Percentiles rank a stretch among this genome's conserved stretches.
Conservation (phyloP, 768 basidiomycete genomes). For the Russula sp. region DNA sequence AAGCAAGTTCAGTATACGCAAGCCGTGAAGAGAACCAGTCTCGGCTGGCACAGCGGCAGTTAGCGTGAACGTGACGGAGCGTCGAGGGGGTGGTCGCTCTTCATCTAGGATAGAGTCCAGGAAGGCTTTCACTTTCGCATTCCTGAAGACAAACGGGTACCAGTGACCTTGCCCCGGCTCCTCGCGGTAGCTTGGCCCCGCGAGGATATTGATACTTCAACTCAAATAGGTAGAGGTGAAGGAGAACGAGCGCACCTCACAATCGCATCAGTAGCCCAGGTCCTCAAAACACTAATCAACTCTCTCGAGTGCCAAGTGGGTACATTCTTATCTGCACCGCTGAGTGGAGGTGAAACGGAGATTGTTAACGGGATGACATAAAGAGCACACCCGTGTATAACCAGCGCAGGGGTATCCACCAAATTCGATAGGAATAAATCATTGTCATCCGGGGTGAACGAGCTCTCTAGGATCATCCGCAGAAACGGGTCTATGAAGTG, state of each 20-base stretch:
- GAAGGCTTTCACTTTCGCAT: constrained; percentile 48
- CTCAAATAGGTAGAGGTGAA: background rate
- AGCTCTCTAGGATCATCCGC: constrained; percentile 62
- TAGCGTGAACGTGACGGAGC: constrained; percentile 47
- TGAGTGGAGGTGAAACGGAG: constrained; percentile 24
- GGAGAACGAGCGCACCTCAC: constrained; percentile 37
- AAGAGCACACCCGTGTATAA: constrained; percentile 62
- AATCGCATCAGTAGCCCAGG: constrained; percentile 48
- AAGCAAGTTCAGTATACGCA: constrained; percentile 48
- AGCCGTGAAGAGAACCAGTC: constrained; percentile 64
- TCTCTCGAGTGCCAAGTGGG: constrained; percentile 80
- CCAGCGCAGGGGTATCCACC: constrained; percentile 58
- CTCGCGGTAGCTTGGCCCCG: constrained; percentile 45
- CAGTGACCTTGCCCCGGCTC: constrained; percentile 60
- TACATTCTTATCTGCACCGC: constrained; percentile 79
- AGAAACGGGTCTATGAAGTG: constrained; percentile 76
- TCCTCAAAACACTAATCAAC: constrained; percentile 47
- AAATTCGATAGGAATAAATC: constrained; percentile 80
- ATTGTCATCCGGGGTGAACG: constrained; percentile 79
- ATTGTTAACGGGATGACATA: background rate
- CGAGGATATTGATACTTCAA: background rate
- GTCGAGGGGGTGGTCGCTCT: background rate
- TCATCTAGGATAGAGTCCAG: constrained; percentile 33
- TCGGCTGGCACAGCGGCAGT: constrained; percentile 66
- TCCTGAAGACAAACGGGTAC: constrained; percentile 55